These are phyloP conservation scores for Entomophthora muscae DNA, from an alignment of 371 early-diverging fungal genomes.

Conservation along the genomic window DNA sequence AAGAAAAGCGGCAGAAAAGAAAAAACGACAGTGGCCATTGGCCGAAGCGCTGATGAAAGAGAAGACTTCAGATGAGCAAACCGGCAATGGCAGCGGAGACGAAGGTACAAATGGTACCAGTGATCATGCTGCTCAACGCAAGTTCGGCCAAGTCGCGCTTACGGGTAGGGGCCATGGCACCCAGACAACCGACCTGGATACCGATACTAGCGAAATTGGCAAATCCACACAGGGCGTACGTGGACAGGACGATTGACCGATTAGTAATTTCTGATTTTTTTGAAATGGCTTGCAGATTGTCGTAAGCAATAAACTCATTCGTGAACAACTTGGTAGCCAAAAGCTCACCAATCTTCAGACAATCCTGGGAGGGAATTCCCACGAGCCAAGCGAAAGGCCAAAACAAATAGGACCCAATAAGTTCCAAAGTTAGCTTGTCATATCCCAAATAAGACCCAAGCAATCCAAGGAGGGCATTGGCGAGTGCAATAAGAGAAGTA, in stretches of 20 bases:
- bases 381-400: constrained; percentile 68
- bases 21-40: not conserved
- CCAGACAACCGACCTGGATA: constrained; percentile 65
- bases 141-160: constrained; percentile 51
- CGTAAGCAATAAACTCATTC: constrained; percentile 83
- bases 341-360: constrained; percentile 44
- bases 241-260: constrained; percentile 32
- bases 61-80: constrained; percentile 28
- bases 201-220: constrained; percentile 78
- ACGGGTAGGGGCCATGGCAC: constrained; percentile 65
- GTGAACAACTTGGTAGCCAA: constrained; percentile 74
- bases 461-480: constrained; percentile 56
- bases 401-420: constrained; percentile 58
- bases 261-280: constrained; percentile 7
- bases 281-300: constrained; percentile 15
- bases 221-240: constrained; percentile 77
- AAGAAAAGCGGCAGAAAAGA: not conserved
- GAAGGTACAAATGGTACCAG: constrained; percentile 67
- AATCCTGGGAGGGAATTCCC: constrained; percentile 45
- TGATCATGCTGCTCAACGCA: constrained; percentile 62
- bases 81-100: constrained; percentile 74
- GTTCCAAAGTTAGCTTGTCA: constrained; percentile 35
- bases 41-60: not conserved
- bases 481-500: constrained; percentile 44
- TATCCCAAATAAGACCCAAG: constrained; percentile 53